phyloP scores from a whole-genome alignment of 176 grass and related monocot species.

The Musa schizocarpa region DNA sequence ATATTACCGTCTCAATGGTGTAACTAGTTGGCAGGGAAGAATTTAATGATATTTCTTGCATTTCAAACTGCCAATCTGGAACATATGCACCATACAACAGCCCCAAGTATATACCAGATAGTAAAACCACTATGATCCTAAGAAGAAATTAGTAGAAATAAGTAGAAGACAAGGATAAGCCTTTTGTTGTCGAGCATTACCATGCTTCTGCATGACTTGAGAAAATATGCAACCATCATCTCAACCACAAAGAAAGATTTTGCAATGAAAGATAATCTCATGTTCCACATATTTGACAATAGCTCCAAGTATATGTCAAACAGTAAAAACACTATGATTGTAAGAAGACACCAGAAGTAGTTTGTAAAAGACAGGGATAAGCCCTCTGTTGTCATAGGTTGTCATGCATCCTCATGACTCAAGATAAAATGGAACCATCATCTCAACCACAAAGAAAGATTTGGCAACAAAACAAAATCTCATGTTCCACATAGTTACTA shows the following conservation, averaged over 20 bases:
- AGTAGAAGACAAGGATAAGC: background rate
- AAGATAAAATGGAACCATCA: background rate
- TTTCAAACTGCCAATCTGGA: conserved; percentile 22
- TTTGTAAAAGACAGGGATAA: background rate
- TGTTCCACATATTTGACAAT: background rate
- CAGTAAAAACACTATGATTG: conserved; percentile 9
- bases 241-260: background rate
- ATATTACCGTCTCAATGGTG: conserved; percentile 13
- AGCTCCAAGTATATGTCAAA: conserved; percentile 15
- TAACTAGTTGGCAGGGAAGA: background rate
- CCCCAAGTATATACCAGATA: conserved; percentile 15
- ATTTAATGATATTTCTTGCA: conserved; percentile 2
- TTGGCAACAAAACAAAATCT: background rate
- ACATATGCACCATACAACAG: conserved; percentile 20
- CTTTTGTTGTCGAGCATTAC: background rate
- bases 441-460: background rate
- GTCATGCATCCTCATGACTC: background rate
- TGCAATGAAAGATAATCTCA: background rate
- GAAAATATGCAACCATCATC: background rate
- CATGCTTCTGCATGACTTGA: background rate
- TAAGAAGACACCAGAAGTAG: background rate
- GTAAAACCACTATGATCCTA: conserved; percentile 14
- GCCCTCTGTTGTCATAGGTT: background rate
- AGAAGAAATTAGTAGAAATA: background rate
- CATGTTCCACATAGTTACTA: background rate